Evolutionary conservation across 106 monocot genomes (phyloP).

Genomic region (Acorus calamus): DNA sequence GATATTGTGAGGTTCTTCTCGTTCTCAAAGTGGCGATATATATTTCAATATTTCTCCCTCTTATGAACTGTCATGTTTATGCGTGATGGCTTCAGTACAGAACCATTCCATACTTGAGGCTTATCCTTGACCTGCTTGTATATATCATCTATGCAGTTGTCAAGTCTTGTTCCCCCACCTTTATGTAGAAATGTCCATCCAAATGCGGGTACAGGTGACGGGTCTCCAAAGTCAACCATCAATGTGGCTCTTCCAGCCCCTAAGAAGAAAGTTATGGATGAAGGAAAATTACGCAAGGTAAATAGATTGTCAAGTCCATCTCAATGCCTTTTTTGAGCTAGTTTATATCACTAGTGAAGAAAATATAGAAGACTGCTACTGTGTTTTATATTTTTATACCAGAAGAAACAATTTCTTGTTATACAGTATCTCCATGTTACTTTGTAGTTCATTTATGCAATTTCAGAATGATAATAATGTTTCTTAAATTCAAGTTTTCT

Average conservation of each 20-base stretch:
- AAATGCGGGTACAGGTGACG: slow-evolving; percentile 50
- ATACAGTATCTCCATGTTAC: too few relatives aligned
- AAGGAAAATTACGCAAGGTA: slow-evolving; percentile 86
- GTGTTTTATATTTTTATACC: too few relatives aligned
- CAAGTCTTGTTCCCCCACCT: slow-evolving; percentile 70
- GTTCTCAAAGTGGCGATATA: not conserved
- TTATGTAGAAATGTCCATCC: slow-evolving; percentile 53
- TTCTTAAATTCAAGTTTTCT: too few relatives aligned
- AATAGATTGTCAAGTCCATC: not conserved
- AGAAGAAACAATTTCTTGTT: too few relatives aligned
- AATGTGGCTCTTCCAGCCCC: slow-evolving; percentile 53
- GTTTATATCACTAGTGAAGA: too few relatives aligned
- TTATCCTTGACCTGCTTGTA: not conserved
- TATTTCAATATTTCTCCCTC: not conserved
- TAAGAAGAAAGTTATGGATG: slow-evolving; percentile 82
- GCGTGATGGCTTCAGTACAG: too few relatives aligned
- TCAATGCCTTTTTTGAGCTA: not conserved
- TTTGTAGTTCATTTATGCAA: too few relatives aligned
- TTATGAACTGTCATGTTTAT: not conserved
- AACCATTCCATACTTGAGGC: not conserved
- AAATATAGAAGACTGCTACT: too few relatives aligned
- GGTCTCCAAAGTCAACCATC: slow-evolving; percentile 26
- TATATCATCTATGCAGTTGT: slow-evolving; percentile 39
- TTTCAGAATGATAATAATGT: too few relatives aligned
- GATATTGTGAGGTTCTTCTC: not conserved